Evolutionary conservation across 1,139 yeast genomes (phyloP), one percentile per base, ranked within the genome.

Genomic region (Taphrina confusa): DNA sequence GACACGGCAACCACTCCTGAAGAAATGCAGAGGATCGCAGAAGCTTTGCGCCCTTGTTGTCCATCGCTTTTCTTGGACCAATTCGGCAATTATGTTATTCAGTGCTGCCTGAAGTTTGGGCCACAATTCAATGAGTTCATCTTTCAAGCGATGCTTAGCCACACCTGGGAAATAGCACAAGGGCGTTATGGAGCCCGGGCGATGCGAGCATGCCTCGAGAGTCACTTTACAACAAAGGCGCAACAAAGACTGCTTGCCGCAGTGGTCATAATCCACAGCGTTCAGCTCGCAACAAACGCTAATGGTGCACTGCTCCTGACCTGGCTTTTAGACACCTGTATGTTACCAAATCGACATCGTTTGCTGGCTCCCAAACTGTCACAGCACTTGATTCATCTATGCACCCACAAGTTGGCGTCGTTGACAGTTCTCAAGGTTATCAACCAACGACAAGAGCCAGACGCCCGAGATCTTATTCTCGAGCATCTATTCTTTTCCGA

Each of bases 161-260:
- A 86, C 66, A 90, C 92, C 69, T 77, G 89, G 78, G 85, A 83
- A 61, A 85, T 92, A 65, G 85, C 95, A 61, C 88, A 82, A 67
- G 95, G 94, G 60, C 79, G 98, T 68, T 92, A 88, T 72, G 99
- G 98, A 50, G 92, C 97, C 0, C 80, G 98, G 67, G 96, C 97
- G 33, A 85, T 91, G 66, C 77, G 98, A 65, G 95, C 98, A 0
- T 89, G 95, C 66, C 77, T 92, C 59, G 98, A 92, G 73, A 84
- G 92, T 45, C 81, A 80, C 54, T 79, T 81, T 63, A 78, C 83
- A 8, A 77, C 85, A 11, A 75, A 75, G 34, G 91, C 84, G 68
- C 95, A 89, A 69, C 81, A 85, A 40, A 51, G 86, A 6, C 78
- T 88, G 60, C 79, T 91, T n/a, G 85, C 96, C 12, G 84, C 89